These are phyloP conservation scores for Hymenoscyphus fraxineus DNA, from an alignment of 2,329 filamentous ascomycete genomes.

Conservation along the genomic window DNA sequence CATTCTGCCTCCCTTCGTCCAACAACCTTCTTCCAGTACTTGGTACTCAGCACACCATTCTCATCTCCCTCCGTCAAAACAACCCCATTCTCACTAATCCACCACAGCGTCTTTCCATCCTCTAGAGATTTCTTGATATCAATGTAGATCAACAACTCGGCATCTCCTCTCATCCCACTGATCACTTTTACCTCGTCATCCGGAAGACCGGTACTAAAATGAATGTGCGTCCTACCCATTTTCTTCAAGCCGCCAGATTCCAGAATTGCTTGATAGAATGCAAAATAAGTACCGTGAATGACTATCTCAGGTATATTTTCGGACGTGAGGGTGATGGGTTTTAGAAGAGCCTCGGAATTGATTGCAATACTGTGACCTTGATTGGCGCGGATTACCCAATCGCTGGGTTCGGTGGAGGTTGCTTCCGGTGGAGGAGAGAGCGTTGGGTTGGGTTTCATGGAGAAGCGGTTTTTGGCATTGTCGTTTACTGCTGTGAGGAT, in stretches of 20 bases:
- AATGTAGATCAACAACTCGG: slow-evolving; percentile 74
- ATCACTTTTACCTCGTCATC: slow-evolving; percentile 48
- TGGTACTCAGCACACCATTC: slow-evolving; percentile 17
- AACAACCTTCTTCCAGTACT: slow-evolving; percentile 63
- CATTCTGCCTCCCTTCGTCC: slow-evolving; percentile 53
- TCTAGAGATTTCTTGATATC: slow-evolving; percentile 65
- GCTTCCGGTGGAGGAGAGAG: slow-evolving; percentile 24
- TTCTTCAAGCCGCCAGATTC: slow-evolving; percentile 70
- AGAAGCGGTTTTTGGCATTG: slow-evolving; percentile 90
- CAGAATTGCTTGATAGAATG: slow-evolving; percentile 72
- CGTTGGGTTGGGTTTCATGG: slow-evolving; percentile 57
- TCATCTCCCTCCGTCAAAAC: slow-evolving; percentile 61
- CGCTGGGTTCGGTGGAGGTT: slow-evolving; percentile 47
- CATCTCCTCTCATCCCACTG: slow-evolving; percentile 75
- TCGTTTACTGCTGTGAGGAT: slow-evolving; percentile 64
- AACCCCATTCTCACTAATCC: slow-evolving; percentile 74
- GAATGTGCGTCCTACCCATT: slow-evolving; percentile 85
- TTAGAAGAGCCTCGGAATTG: slow-evolving; percentile 67
- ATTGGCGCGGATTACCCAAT: slow-evolving; percentile 89
- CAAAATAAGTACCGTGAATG: slow-evolving; percentile 86
- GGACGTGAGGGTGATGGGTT: slow-evolving; percentile 57
- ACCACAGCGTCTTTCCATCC: slow-evolving; percentile 64
- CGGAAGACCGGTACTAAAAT: slow-evolving; percentile 76
- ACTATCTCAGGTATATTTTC: slow-evolving; percentile 61
- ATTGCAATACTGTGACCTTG: slow-evolving; percentile 86